A percentile compares a stretch with the other conserved stretches of the same genome.
Evolutionary conservation across 2,329 filamentous ascomycete species (phyloP).

Genomic region (Pezicula radicicola): DNA sequence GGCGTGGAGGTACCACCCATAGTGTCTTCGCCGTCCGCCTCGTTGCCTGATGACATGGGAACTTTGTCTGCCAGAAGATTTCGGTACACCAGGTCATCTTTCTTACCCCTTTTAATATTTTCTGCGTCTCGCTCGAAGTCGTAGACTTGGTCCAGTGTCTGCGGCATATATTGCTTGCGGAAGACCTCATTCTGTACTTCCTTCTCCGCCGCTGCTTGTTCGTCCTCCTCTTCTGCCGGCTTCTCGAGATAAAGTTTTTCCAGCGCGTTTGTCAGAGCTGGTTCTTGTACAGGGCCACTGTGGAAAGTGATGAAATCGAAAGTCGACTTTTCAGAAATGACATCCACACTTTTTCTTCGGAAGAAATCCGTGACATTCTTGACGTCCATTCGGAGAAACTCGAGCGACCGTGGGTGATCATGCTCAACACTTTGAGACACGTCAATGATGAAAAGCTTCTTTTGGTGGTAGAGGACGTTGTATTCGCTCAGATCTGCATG

Average conservation of each 20-base stretch:
- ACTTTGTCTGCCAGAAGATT: slow-evolving; percentile 75
- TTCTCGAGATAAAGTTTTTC: slow-evolving; percentile 64
- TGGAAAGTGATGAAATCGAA: slow-evolving; percentile 78
- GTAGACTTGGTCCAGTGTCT: slow-evolving; percentile 93
- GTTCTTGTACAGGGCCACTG: slow-evolving; percentile 57
- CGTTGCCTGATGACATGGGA: slow-evolving; percentile 34
- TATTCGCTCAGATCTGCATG: slow-evolving; percentile 98
- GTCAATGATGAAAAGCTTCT: slow-evolving; percentile 88
- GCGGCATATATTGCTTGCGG: slow-evolving; percentile 92
- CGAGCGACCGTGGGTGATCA: slow-evolving; percentile 86
- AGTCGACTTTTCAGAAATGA: slow-evolving; percentile 71
- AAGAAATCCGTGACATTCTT: slow-evolving; percentile 97
- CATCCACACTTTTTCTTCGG: slow-evolving; percentile 77
- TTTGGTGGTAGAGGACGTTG: slow-evolving; percentile 87
- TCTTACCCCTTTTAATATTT: slow-evolving; percentile 69
- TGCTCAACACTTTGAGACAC: slow-evolving; percentile 97
- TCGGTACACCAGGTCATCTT: slow-evolving; percentile 77
- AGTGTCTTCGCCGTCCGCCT: slow-evolving; percentile 36
- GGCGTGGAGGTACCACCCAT: slow-evolving; percentile 36
- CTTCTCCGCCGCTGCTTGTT: slow-evolving; percentile 51
- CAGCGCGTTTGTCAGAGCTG: slow-evolving; percentile 57
- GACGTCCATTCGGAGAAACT: slow-evolving; percentile 97
- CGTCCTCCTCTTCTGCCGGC: slow-evolving; percentile 49
- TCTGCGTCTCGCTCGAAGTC: slow-evolving; percentile 90
- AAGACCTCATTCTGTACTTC: slow-evolving; percentile 91